phyloP scores from a whole-genome alignment of 306 rosid genomes.

The Hippophae rhamnoides region DNA sequence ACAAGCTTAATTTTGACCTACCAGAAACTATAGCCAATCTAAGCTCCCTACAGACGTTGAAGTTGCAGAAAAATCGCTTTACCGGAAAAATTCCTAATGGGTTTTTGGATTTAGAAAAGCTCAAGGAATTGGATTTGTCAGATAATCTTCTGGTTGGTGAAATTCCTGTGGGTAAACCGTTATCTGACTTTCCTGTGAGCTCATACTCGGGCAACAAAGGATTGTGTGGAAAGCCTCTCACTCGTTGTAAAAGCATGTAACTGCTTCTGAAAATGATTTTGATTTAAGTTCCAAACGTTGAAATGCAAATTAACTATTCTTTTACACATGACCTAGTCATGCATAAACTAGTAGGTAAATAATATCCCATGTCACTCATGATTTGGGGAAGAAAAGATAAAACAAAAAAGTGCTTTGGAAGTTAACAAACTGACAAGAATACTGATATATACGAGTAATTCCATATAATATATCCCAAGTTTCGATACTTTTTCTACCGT shows the following conservation, averaged over 20 bases:
- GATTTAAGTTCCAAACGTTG: too few relatives aligned
- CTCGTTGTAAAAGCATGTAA: slow-evolving; percentile 25
- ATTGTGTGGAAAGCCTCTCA: slow-evolving; percentile 65
- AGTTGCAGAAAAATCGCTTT: slow-evolving; percentile 53
- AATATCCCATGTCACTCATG: too few relatives aligned
- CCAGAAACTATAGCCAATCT: slow-evolving; percentile 42
- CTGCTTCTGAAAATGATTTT: too few relatives aligned
- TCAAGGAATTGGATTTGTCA: slow-evolving; percentile 47
- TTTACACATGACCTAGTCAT: too few relatives aligned
- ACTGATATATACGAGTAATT: too few relatives aligned
- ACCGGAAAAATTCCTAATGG: slow-evolving; percentile 45
- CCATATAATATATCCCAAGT: too few relatives aligned
- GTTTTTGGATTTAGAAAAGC: slow-evolving; percentile 38
- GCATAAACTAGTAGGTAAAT: too few relatives aligned
- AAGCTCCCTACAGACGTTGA: slow-evolving; percentile 37
- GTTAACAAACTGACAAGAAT: too few relatives aligned
- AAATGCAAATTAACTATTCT: too few relatives aligned
- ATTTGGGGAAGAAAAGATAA: too few relatives aligned
- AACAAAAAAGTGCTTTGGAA: not conserved
- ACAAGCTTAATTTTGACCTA: slow-evolving; percentile 34
- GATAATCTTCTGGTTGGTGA: slow-evolving; percentile 61
- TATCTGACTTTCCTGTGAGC: slow-evolving; percentile 47
- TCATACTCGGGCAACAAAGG: slow-evolving; percentile 53
- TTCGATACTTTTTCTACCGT: too few relatives aligned
- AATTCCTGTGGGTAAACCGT: slow-evolving; percentile 53